Base-by-base conservation (phyloP, 1,284 basidiomycete genomes). In the Peniophora sp. region DNA sequence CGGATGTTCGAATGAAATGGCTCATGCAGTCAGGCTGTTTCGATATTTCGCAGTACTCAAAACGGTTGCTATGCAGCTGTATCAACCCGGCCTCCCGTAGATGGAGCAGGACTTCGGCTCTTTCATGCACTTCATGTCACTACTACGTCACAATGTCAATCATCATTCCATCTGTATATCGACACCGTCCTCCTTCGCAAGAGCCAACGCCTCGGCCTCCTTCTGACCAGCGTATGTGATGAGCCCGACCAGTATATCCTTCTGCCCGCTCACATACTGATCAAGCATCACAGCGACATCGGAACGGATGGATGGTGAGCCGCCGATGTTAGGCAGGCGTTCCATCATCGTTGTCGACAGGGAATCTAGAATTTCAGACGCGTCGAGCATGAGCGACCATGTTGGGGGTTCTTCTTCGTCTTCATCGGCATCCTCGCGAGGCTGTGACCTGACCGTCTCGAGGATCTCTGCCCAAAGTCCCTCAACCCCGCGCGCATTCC, bases 281-380 rank as follows among this genome's bases (percentile, higher is more conserved):
- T 67, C 64, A 34, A 81, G 63, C 82, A 86, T 85, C 47, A 53
- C 43, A 18, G 62, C 66, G 3, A 85, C 77, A 24, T 80, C 74
- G 10, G 71, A 68, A 34, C 84, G 72, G n/a, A n/a, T n/a, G n/a
- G n/a, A n/a, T n/a, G n/a, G 52, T 12, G 57, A 57, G 5, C 9
- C 51, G 22, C 57, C 57, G 41, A 57, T 54, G 27, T 49, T 56
- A 15, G 79, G 79, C 20, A 90, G n/a, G 17, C 73, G 76, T 11
- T 72, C 71, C 39, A 84, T 59, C 55, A 86, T 68, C 18, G 67
- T 64, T 52, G 77, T 69, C 8, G 81, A 68, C 85, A 92, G 90
- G 27, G 80, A 76, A 10, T 69, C 70, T 52, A 92, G 61, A 60
- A 76, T 70, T 10, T 75, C 78, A 22, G 86, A 80, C 0, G 84